Conservation (phyloP, 345 rosid species). For the Triadica sebifera region DNA sequence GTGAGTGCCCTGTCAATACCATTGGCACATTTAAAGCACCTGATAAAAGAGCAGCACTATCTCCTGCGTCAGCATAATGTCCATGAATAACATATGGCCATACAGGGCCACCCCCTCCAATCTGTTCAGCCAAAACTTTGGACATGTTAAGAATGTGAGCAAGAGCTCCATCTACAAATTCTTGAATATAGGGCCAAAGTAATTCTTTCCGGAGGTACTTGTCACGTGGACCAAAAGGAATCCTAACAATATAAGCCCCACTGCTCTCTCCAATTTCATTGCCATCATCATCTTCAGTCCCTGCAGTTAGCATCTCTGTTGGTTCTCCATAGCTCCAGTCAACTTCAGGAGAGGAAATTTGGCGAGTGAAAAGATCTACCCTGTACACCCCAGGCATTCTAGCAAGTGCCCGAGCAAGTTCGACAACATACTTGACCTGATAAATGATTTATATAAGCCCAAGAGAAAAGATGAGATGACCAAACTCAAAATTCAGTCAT, state of each 20-base stretch:
- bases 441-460: neutral
- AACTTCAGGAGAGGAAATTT: slow-evolving; percentile 74
- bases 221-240: slow-evolving; percentile 91
- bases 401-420: slow-evolving; percentile 91
- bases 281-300: slow-evolving; percentile 58
- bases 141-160: slow-evolving; percentile 92
- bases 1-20: slow-evolving; percentile 97
- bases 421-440: slow-evolving; percentile 96
- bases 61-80: slow-evolving; percentile 97
- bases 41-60: slow-evolving; percentile 82
- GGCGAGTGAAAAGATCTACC: slow-evolving; percentile 94
- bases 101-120: slow-evolving; percentile 73
- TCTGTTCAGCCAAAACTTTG: slow-evolving; percentile 80
- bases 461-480: slow-evolving; percentile 2
- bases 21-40: slow-evolving; percentile 97
- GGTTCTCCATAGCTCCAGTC: slow-evolving; percentile 99
- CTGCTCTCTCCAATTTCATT: slow-evolving; percentile 83
- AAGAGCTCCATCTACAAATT: slow-evolving; percentile 94
- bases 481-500: neutral
- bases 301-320: slow-evolving; percentile 81
- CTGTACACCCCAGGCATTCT: slow-evolving; percentile 96
- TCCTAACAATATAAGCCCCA: slow-evolving; percentile 88
- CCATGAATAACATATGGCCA: slow-evolving; percentile 99
- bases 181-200: slow-evolving; percentile 88
- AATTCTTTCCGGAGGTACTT: slow-evolving; percentile 76